Conservation (phyloP, 2,329 filamentous ascomycete species). For the Diaporthe capsici region DNA sequence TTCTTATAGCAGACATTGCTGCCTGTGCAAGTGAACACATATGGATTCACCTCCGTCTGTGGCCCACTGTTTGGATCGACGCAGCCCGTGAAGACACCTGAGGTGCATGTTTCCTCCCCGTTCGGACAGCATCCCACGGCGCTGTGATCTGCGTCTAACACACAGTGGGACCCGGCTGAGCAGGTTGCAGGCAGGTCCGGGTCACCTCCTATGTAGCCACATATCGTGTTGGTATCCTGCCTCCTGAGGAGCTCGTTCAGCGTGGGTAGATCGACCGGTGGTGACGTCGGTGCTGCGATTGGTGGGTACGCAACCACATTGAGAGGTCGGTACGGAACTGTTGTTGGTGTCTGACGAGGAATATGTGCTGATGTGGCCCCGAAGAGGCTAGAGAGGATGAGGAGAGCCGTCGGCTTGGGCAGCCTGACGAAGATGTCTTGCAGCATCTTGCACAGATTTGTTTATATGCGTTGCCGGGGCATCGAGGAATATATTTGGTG, state of each 20-base stretch:
- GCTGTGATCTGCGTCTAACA: conserved; percentile 62
- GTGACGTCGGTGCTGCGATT: conserved; percentile 55
- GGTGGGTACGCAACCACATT: conserved; percentile 52
- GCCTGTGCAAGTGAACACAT: conserved; percentile 69
- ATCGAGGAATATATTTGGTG: conserved; percentile 18
- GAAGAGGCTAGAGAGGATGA: conserved; percentile 48
- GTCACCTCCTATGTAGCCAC: conserved; percentile 70
- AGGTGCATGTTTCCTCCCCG: conserved; percentile 61
- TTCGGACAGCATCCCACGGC: conserved; percentile 72
- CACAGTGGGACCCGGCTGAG: conserved; percentile 70
- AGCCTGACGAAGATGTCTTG: conserved; percentile 48
- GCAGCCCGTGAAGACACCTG: conserved; percentile 70
- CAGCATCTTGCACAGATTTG: conserved; percentile 31
- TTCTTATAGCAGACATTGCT: conserved; percentile 69
- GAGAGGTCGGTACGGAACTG: conserved; percentile 49
- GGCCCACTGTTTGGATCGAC: conserved; percentile 65
- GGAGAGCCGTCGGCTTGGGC: conserved; percentile 49
- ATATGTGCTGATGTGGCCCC: conserved; percentile 47
- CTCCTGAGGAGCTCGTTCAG: conserved; percentile 55
- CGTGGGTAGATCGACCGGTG: conserved; percentile 54
- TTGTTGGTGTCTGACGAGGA: conserved; percentile 46
- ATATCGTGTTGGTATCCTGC: conserved; percentile 66
- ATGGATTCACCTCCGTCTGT: conserved; percentile 67
- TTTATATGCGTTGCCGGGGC: conserved; percentile 29
- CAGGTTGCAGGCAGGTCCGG: conserved; percentile 69